These are phyloP conservation scores for Davidsoniella eucalypti DNA, from an alignment of 2,329 filamentous ascomycete genomes.

Conservation along the genomic window DNA sequence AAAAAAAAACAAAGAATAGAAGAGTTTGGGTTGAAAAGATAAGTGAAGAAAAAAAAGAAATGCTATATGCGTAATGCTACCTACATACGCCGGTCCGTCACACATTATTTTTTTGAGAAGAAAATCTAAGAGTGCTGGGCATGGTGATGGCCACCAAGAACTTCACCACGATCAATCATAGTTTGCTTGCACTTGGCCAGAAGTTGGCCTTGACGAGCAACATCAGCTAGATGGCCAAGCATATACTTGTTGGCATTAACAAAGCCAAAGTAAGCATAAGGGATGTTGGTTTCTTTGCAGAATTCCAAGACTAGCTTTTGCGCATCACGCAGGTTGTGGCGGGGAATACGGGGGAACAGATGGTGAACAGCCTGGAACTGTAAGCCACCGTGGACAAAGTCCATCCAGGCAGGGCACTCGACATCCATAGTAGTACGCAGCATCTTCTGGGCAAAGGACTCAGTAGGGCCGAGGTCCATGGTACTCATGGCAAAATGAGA, in stretches of 20 bases:
- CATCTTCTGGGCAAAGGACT: constrained; percentile 84
- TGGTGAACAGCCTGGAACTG: constrained; percentile 87
- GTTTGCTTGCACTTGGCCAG: constrained; percentile 53
- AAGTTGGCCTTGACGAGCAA: constrained; percentile 64
- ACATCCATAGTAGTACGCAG: constrained; percentile 88
- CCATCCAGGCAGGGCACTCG: constrained; percentile 73
- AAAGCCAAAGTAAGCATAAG: constrained; percentile 76
- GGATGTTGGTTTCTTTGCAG: constrained; percentile 65
- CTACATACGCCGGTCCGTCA: neutral
- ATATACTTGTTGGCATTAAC: constrained; percentile 70
- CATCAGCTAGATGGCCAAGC: constrained; percentile 57
- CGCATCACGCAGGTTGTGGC: constrained; percentile 63
- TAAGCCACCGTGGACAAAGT: constrained; percentile 75
- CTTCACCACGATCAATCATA: constrained; percentile 12
- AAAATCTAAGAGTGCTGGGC: constrained; percentile 12
- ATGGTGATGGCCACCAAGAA: constrained; percentile 12
- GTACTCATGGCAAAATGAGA: constrained; percentile 93
- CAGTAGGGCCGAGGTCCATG: constrained; percentile 62
- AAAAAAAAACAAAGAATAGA: neutral
- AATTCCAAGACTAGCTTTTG: constrained; percentile 68
- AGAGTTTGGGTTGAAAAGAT: neutral
- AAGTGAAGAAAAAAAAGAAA: neutral
- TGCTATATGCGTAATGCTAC: neutral
- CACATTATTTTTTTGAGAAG: neutral
- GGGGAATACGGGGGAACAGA: constrained; percentile 65